Evolutionary conservation across 2,329 filamentous ascomycete genomes (phyloP), one percentile per base, ranked within the genome.

Genomic region (Cryphonectria japonica): DNA sequence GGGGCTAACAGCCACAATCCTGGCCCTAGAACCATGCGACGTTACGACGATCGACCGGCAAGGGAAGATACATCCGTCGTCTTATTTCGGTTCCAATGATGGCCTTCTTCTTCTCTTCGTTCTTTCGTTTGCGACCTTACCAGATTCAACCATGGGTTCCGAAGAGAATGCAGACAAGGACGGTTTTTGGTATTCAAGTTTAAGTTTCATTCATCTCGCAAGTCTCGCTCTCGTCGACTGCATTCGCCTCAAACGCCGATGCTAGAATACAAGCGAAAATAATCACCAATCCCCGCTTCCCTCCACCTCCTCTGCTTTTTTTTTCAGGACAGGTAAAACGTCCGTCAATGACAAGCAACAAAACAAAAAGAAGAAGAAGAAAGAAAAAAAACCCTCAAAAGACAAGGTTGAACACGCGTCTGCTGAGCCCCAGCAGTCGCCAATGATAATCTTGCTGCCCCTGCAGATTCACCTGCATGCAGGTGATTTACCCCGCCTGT

Each of bases 161-260:
- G 16, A 60, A 3, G 26, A 16, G 6, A 60, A 29, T 26, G 57
- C 32, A n/a, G 32, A 61, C 13, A 34, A 29, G 26, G 54, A 8
- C 54, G 16, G 7, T 3, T 39, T 19, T 39, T 50, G 19, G 22
- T 19, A 8, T 19, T n/a, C 46, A n/a, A 50, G 46, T 50, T 22
- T 16, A 61, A 39, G 3, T 39, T 39, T 32, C 8, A n/a, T 61
- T 39, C 59, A 39, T 39, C 29, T 39, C 34, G 59, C 59, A 39
- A n/a, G 11, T 61, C 4, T 39, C 22, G 37, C 7, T 6, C 22
- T 50, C 19, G 32, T 39, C 32, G 11, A 61, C 34, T 39, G 34
- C 32, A n/a, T 61, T 61, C 59, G 32, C 59, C 59, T 34, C 46
- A n/a, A 61, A 37, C 59, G 59, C 34, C 32, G 34, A n/a, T 61